These are phyloP conservation scores for Podaxis sp. DNA, from an alignment of 768 basidiomycete species.

Conservation along the genomic window DNA sequence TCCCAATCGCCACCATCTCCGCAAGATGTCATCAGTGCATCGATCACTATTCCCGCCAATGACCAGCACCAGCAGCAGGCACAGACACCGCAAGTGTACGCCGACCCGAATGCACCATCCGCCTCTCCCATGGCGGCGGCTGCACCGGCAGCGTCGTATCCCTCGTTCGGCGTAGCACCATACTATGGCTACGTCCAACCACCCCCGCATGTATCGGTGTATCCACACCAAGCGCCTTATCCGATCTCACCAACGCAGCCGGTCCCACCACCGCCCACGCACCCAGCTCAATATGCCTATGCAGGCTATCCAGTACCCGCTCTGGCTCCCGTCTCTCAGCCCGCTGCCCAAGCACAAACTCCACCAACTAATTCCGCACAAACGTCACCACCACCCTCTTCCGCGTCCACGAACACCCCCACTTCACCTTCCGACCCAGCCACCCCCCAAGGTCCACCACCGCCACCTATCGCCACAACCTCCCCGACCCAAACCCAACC, in stretches of 20 bases:
- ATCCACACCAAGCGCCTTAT: slow-evolving; percentile 10
- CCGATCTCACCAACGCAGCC: not conserved
- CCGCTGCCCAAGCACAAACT: not conserved
- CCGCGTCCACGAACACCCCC: not conserved
- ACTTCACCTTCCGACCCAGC: slow-evolving; percentile 7
- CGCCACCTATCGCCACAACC: not conserved
- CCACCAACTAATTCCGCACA: not conserved
- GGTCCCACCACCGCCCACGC: not conserved
- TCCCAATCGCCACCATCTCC: not conserved
- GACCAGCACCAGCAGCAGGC: slow-evolving; percentile 1
- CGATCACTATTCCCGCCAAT: not conserved
- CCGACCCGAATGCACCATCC: slow-evolving; percentile 22
- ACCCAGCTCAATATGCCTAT: slow-evolving; percentile 10
- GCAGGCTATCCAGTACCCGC: slow-evolving; percentile 10
- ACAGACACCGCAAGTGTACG: slow-evolving; percentile 18
- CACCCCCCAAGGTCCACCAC: not conserved
- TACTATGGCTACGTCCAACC: slow-evolving; percentile 21
- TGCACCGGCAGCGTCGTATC: slow-evolving; percentile 19
- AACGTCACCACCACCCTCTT: not conserved
- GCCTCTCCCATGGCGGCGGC: slow-evolving; percentile 7
- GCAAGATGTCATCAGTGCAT: not conserved
- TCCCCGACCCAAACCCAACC: not conserved
- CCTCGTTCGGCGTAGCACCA: slow-evolving; percentile 25
- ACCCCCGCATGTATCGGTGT: slow-evolving; percentile 8
- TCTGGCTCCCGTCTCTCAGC: not conserved